phyloP scores from a whole-genome alignment of 257 asterid genomes.

The Solanum lycopersicoides region DNA sequence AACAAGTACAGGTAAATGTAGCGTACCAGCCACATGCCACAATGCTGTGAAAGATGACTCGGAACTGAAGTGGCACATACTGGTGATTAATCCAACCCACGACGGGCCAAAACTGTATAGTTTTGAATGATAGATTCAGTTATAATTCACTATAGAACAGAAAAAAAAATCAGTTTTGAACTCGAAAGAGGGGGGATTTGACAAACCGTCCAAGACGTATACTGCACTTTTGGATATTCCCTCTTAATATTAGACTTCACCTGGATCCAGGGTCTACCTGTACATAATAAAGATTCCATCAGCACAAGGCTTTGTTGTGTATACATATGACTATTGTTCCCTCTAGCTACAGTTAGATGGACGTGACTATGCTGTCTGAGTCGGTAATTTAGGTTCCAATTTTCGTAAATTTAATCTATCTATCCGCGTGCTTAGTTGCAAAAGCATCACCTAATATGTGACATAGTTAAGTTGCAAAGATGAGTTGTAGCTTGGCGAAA shows the following conservation, averaged over 20 bases:
- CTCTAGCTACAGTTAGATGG: no score
- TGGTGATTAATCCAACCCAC: slow-evolving; percentile 95
- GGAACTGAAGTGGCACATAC: slow-evolving; percentile 81
- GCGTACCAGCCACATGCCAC: slow-evolving; percentile 79
- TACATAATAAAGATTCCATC: neutral
- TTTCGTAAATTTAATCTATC: no score
- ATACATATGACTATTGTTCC: neutral
- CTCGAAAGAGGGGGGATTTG: neutral
- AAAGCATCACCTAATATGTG: neutral
- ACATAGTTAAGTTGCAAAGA: neutral
- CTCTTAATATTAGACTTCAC: slow-evolving; percentile 79
- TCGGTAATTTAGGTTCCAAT: neutral
- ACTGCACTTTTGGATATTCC: slow-evolving; percentile 83
- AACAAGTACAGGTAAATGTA: neutral
- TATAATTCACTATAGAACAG: neutral
- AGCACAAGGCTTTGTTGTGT: neutral
- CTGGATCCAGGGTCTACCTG: slow-evolving; percentile 80
- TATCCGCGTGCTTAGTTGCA: neutral
- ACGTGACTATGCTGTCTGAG: neutral
- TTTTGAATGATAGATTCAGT: neutral
- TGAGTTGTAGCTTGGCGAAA: neutral
- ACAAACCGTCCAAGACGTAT: slow-evolving; percentile 75
- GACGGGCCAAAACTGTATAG: slow-evolving; percentile 87
- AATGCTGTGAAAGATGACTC: slow-evolving; percentile 74
- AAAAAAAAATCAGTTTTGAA: neutral